Evolutionary conservation across 495 filamentous ascomycete genomes (phyloP).

Genomic region (Tirmania nivea): DNA sequence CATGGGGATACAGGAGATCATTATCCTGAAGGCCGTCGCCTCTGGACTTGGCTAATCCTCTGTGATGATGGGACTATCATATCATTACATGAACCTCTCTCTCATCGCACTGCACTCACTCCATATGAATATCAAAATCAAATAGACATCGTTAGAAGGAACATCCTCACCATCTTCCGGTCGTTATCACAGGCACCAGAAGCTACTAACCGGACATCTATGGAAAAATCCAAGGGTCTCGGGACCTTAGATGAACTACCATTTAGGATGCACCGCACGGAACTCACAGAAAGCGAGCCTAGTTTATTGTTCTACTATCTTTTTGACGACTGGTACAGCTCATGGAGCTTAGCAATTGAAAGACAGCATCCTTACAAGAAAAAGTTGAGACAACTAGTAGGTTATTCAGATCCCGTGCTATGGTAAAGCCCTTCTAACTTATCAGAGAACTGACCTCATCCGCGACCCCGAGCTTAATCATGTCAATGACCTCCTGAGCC

Average conservation of each 20-base stretch:
- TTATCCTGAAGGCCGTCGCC: constrained; percentile 36
- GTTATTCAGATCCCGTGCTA: constrained; percentile 1
- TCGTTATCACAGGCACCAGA: constrained; percentile 34
- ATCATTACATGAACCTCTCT: constrained; percentile 52
- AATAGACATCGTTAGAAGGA: constrained; percentile 38
- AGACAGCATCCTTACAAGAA: constrained; percentile 39
- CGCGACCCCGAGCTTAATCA: constrained; percentile 35
- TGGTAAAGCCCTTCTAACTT: not conserved
- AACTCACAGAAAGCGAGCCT: constrained; percentile 23
- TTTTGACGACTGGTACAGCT: constrained; percentile 68
- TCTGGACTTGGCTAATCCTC: constrained; percentile 71
- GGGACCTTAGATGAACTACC: constrained; percentile 17
- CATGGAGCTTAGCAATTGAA: constrained; percentile 39
- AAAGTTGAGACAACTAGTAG: constrained; percentile 35
- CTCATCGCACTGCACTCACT: constrained; percentile 20
- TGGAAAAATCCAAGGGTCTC: constrained; percentile 2
- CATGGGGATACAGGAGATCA: constrained; percentile 19
- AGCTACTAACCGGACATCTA: constrained; percentile 4
- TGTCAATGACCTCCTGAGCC: constrained; percentile 49
- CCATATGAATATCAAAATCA: constrained; percentile 20
- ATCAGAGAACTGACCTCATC: constrained; percentile 37
- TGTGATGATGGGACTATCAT: constrained; percentile 64
- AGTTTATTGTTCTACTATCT: constrained; percentile 69
- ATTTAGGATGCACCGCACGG: constrained; percentile 15
- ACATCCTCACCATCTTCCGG: constrained; percentile 46